Conservation (phyloP, 208 protist genomes). For the Trypanosoma vivax region DNA sequence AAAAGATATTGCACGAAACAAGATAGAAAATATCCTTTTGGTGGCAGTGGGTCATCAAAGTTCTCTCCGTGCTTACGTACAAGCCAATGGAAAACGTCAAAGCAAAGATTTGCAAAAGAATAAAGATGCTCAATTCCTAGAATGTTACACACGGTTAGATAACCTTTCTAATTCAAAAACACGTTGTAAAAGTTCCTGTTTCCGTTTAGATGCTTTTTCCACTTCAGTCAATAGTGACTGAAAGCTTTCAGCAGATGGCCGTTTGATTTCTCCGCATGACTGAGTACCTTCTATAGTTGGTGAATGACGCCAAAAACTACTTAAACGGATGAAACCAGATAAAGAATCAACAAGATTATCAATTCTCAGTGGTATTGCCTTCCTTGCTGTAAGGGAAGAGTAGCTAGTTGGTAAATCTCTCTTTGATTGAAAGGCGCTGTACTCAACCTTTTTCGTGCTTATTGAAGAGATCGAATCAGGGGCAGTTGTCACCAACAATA, state of each 20-base stretch:
- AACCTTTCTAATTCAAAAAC: conserved; percentile 13
- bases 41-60: no score
- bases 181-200: conserved; percentile 16
- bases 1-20: no score
- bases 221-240: no score
- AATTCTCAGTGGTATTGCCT: conserved; percentile 33
- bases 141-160: background rate
- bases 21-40: no score
- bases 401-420: background rate
- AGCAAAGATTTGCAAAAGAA: no score
- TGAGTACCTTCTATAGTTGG: background rate
- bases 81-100: no score
- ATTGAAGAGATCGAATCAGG: background rate
- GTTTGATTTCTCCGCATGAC: background rate
- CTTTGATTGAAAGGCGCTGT: conserved; percentile 26
- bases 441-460: conserved; percentile 34
- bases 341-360: conserved; percentile 63
- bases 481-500: conserved; percentile 37
- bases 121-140: no score
- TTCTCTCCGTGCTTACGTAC: no score
- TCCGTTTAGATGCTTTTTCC: conserved; percentile 13
- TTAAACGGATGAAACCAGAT: conserved; percentile 39
- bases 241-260: no score
- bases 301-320: conserved; percentile 23
- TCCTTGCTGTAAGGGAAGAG: background rate